Evolutionary conservation across 2,329 filamentous ascomycete genomes (phyloP), one percentile per base, ranked within the genome.

Genomic region (Pseudocercospora ulei): DNA sequence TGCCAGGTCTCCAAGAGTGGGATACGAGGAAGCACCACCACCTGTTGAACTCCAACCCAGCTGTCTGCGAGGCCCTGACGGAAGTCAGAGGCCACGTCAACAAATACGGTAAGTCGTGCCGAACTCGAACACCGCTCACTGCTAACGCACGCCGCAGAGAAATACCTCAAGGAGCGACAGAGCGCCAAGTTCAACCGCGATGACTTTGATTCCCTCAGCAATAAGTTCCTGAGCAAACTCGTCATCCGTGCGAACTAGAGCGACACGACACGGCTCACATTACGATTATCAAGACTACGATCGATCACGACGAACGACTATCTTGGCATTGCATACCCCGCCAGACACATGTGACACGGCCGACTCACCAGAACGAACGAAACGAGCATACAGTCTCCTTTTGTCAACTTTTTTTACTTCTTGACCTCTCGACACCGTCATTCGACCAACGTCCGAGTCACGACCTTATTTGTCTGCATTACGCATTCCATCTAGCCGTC

Each of bases 141-240:
- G 39, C 50, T 52, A 24, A 53, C 38, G 17, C 48, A n/a, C 5
- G 23, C 16, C 46, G 27, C 66, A 95, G 87, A 95, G 67, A 70
- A 75, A 39, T 96, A 95, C 64, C 74, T 96, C 46, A 79, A 84
- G 56, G 77, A 77, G 45, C 82, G 88, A 53, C 78, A 80, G 42
- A 48, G 34, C 16, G 76, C 81, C 56, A 84, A 80, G 64, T 96
- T 94, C 63, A 82, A 94, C 67, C 78, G 83, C 53, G 76, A 80
- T 55, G 84, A 96, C 68, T 96, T 95, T 60, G 88, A 96, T 68
- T 90, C 80, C 45, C 66, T 96, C 59, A 93, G 87, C 37, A 95
- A 94, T 71, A 96, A 95, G 70, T 95, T 96, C 70, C 68, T 95
- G 53, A 92, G 87, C 23, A 92, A 92, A 67, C 76, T 96, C 57